Base-by-base conservation (phyloP, 345 rosid genomes). In the Lepidium africanum region DNA sequence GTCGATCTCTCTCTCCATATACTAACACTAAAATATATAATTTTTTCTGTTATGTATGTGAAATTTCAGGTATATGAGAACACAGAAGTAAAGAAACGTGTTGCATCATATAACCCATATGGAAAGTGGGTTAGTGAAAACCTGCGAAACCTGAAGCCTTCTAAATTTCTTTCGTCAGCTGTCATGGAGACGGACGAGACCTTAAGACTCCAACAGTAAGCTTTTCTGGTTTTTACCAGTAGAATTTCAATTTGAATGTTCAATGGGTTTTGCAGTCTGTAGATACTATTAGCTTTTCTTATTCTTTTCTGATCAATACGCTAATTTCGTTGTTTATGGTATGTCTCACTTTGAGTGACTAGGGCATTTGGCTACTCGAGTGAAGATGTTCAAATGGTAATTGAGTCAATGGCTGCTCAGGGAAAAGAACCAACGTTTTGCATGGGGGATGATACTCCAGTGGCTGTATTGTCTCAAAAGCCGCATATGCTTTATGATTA, bases 291-390 rank as follows among this genome's bases (percentile, higher is more conserved):
- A 21, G 51, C 21, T 48, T 25, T 25, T 48, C 5, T 42, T 51
- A 8, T 10, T 32, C 11, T 11, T 7, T 14, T 9, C 1, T 9
- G 32, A 54, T 46, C 7, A 32, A 55, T 35, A 54, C 59, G 65
- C 65, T 68, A 62, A 46, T 68, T 73, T 47, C 32, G 38, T 38
- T 74, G 2, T 51, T 43, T 63, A 30, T 70, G 30, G 35, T 52
- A 41, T 33, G 11, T 74, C 19, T 74, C 7, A 37, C 69, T 61
- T 54, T 62, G 77, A 6, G 42, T 30, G n/a, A 62, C 65, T 78
- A 94, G 99, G 88, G 95, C 97, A 36, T 94, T 82, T 83, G 99
- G 99, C 77, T 94, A 91, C 80, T 94, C 99, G 50, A 94, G 99
- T 51, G 99, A 94, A 84, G 99, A 94, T 81, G 99, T 94, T 38